Conservation (phyloP, 2,329 filamentous ascomycete species). For the Truncatella angustata region DNA sequence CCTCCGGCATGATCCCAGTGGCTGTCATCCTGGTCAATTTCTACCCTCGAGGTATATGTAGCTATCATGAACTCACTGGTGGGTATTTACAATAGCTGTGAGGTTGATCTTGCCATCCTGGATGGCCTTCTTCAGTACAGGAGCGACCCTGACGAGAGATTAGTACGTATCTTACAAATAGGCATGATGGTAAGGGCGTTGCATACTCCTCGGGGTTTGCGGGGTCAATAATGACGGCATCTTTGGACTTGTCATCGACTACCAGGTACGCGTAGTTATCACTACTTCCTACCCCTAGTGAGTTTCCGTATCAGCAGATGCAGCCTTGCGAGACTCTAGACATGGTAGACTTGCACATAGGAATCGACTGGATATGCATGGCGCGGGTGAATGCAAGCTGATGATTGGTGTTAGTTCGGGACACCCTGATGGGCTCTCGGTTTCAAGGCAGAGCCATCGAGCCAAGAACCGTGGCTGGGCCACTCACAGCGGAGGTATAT, state of each 20-base stretch:
- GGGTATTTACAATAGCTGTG: slow-evolving; percentile 90
- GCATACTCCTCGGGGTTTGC: slow-evolving; percentile 74
- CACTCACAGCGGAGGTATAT: slow-evolving; percentile 29
- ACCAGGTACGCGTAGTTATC: slow-evolving; percentile 88
- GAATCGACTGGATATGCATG: slow-evolving; percentile 87
- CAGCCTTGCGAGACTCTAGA: slow-evolving; percentile 7
- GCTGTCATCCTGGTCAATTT: slow-evolving; percentile 41
- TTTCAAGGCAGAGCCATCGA: no score
- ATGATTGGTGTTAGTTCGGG: slow-evolving; percentile 17
- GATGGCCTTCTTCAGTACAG: slow-evolving; percentile 71
- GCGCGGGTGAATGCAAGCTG: slow-evolving; percentile 40
- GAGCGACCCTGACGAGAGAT: slow-evolving; percentile 53
- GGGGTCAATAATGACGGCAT: slow-evolving; percentile 77
- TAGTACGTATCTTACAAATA: slow-evolving; percentile 10
- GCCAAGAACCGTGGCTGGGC: no score
- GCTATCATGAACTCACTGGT: slow-evolving; percentile 71
- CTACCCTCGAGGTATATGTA: neutral
- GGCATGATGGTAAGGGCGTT: neutral
- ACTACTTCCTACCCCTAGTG: slow-evolving; percentile 69
- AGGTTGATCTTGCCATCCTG: slow-evolving; percentile 73
- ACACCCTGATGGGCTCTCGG: slow-evolving; percentile 16
- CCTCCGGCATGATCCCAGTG: slow-evolving; percentile 95
- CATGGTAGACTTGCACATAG: slow-evolving; percentile 67
- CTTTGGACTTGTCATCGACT: slow-evolving; percentile 73
- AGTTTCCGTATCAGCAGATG: neutral